Conservation (phyloP, 1,284 basidiomycete species). For the Calocybe gambosa region DNA sequence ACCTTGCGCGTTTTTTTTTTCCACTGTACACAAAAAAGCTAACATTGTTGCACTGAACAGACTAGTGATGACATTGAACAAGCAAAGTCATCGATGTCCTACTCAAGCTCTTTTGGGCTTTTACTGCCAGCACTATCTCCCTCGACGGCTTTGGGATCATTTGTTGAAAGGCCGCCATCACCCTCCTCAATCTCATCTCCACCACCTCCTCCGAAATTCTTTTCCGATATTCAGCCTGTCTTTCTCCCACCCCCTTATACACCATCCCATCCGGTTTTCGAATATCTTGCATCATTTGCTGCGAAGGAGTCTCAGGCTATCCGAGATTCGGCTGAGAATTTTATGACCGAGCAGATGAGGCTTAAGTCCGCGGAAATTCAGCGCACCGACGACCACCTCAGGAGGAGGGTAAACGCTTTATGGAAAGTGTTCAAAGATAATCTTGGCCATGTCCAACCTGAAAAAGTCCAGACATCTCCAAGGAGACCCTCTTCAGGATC, state of each 20-base stretch:
- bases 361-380: conserved; percentile 54
- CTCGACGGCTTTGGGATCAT: conserved; percentile 21
- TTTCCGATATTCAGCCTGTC: conserved; percentile 46
- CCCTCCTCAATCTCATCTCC: conserved; percentile 21
- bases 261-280: conserved; percentile 66
- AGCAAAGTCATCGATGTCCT: conserved; percentile 41
- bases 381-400: conserved; percentile 47
- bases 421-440: conserved; percentile 57
- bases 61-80: conserved; percentile 38
- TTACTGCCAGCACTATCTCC: conserved; percentile 36
- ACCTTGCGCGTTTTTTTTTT: not conserved
- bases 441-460: conserved; percentile 41
- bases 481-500: conserved; percentile 18
- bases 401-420: conserved; percentile 52
- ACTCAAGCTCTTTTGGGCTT: conserved; percentile 48
- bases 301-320: conserved; percentile 46
- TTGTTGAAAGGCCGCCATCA: conserved; percentile 20
- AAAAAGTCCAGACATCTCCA: conserved; percentile 26
- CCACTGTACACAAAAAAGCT: conserved; percentile 16
- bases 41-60: conserved; percentile 30
- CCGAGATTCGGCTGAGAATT: conserved; percentile 52
- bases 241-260: conserved; percentile 74
- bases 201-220: conserved; percentile 31
- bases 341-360: conserved; percentile 49
- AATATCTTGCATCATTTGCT: conserved; percentile 56